Percentiles rank a stretch among this genome's conserved stretches.
phyloP scores from a whole-genome alignment of 192 early-diverging fungal species.

The Umbelopsis isabellina region DNA sequence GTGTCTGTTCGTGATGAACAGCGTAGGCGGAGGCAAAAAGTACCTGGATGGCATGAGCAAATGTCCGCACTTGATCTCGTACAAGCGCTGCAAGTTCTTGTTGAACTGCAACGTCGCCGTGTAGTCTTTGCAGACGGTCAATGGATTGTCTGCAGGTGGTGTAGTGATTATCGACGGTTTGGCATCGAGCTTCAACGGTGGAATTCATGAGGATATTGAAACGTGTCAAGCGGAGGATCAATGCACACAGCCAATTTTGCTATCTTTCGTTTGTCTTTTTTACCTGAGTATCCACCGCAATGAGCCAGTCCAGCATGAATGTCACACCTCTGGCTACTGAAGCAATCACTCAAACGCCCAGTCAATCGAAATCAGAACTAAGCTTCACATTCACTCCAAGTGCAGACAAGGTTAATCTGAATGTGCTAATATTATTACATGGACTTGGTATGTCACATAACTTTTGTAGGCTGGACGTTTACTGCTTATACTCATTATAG shows the following conservation, averaged over 20 bases:
- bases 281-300: background rate
- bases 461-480: background rate
- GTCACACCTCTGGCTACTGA: background rate
- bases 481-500: background rate
- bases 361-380: slow-evolving; percentile 24
- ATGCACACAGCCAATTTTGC: background rate
- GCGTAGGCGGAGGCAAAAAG: background rate
- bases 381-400: slow-evolving; percentile 52
- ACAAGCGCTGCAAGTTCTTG: slow-evolving; percentile 13
- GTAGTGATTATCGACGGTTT: slow-evolving; percentile 12
- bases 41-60: slow-evolving; percentile 16
- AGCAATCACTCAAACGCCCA: background rate
- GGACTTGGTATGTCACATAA: slow-evolving; percentile 58
- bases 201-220: background rate
- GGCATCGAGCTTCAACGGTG: background rate
- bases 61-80: slow-evolving; percentile 23
- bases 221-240: background rate
- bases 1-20: background rate
- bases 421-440: slow-evolving; percentile 74
- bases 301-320: slow-evolving; percentile 5
- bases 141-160: background rate
- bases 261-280: background rate
- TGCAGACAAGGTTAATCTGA: slow-evolving; percentile 56
- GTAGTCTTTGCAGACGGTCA: background rate
- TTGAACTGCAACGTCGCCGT: slow-evolving; percentile 2